These are phyloP conservation scores for Dimocarpus longan DNA, from an alignment of 345 rosid species.

Conservation along the genomic window DNA sequence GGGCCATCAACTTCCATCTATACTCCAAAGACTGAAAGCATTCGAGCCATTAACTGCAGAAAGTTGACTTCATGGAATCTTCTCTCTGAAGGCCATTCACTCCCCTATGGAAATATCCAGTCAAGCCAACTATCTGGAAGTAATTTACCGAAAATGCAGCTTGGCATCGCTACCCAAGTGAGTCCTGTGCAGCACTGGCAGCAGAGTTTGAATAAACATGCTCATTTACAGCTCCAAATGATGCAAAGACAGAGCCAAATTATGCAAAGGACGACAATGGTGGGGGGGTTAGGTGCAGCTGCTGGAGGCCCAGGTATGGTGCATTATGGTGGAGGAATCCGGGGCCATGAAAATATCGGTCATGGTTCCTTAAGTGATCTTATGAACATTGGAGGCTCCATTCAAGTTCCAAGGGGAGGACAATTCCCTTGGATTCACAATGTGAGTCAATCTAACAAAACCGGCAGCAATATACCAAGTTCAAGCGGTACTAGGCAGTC, in stretches of 20 bases:
- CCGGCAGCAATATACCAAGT: slow-evolving; percentile 9
- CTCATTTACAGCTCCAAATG: slow-evolving; percentile 18
- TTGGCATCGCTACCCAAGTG: slow-evolving; percentile 2
- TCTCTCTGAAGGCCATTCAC: not conserved
- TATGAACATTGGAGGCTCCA: slow-evolving; percentile 4
- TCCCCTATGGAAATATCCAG: slow-evolving; percentile 7
- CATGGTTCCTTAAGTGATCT: not conserved
- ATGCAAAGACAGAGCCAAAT: slow-evolving; percentile 19
- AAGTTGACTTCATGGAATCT: slow-evolving; percentile 1
- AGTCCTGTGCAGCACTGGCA: slow-evolving; percentile 7
- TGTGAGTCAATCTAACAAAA: slow-evolving; percentile 7
- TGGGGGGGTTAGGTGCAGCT: slow-evolving; percentile 7
- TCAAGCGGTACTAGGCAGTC: not conserved
- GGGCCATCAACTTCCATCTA: slow-evolving; percentile 1
- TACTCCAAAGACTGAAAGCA: not conserved
- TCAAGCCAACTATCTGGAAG: not conserved
- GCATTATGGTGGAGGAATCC: slow-evolving; percentile 5
- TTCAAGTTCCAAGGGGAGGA: not conserved
- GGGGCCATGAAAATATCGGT: slow-evolving; percentile 4
- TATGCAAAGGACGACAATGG: not conserved
- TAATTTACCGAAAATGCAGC: not conserved
- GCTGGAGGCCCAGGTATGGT: not conserved
- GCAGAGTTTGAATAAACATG: slow-evolving; percentile 11
- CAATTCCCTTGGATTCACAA: slow-evolving; percentile 14
- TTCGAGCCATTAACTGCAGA: slow-evolving; percentile 1